A percentile compares a stretch with the other conserved stretches of the same genome.
Conservation (phyloP, 2,329 filamentous ascomycete species). For the Neonectria neomacrospora region DNA sequence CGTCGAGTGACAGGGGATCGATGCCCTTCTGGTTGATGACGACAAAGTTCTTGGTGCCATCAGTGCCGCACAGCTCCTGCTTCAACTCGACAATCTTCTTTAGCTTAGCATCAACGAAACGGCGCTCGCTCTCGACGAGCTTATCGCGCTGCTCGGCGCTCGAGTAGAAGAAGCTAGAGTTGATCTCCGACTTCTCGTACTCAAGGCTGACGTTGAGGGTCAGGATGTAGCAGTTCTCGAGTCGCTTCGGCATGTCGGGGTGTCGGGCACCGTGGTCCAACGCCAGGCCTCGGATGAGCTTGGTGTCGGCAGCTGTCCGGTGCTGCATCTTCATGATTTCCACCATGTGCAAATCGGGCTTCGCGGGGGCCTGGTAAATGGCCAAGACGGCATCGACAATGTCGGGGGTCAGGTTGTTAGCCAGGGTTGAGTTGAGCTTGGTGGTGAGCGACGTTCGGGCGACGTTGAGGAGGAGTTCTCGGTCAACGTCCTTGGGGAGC, state of each 20-base stretch:
- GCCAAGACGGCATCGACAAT: slow-evolving; percentile 97
- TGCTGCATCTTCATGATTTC: slow-evolving; percentile 99
- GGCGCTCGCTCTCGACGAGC: slow-evolving; percentile 95
- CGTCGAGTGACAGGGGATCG: slow-evolving; percentile 93
- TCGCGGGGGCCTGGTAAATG: slow-evolving; percentile 88
- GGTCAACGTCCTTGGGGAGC: slow-evolving; percentile 85
- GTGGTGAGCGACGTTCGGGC: slow-evolving; percentile 94
- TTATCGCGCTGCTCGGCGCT: slow-evolving; percentile 97
- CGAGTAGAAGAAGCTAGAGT: slow-evolving; percentile 98
- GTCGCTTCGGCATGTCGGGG: slow-evolving; percentile 96
- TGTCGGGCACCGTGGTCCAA: slow-evolving; percentile 96
- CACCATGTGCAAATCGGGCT: slow-evolving; percentile 98
- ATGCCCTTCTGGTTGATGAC: slow-evolving; percentile 99
- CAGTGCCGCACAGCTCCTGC: slow-evolving; percentile 94
- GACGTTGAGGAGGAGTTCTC: slow-evolving; percentile 92
- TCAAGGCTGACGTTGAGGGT: slow-evolving; percentile 97
- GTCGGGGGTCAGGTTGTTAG: slow-evolving; percentile 89
- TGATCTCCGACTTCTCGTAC: slow-evolving; percentile 99
- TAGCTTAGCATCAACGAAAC: slow-evolving; percentile 95
- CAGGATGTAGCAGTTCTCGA: slow-evolving; percentile 95
- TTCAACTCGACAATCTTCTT: slow-evolving; percentile 98
- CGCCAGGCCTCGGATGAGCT: slow-evolving; percentile 91
- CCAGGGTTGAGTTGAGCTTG: slow-evolving; percentile 90
- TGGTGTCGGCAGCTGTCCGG: slow-evolving; percentile 93
- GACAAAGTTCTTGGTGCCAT: slow-evolving; percentile 94